Conservation (phyloP, 2,329 filamentous ascomycete species). For the Clarireedia hainanense region DNA sequence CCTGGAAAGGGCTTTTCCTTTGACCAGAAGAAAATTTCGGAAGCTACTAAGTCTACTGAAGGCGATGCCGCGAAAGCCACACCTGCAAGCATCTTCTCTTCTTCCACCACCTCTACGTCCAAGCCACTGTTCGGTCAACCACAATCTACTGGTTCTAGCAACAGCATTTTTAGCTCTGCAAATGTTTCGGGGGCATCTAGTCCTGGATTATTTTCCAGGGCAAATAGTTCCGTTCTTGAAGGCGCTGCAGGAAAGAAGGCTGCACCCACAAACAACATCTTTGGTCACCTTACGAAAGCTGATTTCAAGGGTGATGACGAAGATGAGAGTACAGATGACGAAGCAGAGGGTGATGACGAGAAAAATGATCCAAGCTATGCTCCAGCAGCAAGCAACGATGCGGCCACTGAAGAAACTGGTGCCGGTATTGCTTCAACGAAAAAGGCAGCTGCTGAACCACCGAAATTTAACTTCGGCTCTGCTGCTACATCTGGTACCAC, state of each 20-base stretch:
- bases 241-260: conserved; percentile 16
- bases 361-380: conserved; percentile 25
- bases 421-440: conserved; percentile 23
- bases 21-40: conserved; percentile 2
- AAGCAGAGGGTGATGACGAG: conserved; percentile 35
- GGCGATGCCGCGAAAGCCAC: conserved; percentile 1
- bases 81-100: background rate
- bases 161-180: conserved; percentile 18
- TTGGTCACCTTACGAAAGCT: conserved; percentile 50
- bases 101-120: background rate
- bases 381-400: conserved; percentile 14
- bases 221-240: conserved; percentile 23
- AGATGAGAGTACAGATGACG: conserved; percentile 35
- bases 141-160: conserved; percentile 28
- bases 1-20: conserved; percentile 15
- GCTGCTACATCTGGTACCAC: conserved; percentile 21
- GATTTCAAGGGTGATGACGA: conserved; percentile 34
- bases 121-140: conserved; percentile 28
- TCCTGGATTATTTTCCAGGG: conserved; percentile 18
- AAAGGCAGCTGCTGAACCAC: conserved; percentile 24
- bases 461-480: conserved; percentile 29
- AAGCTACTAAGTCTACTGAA: background rate
- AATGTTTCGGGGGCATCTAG: conserved; percentile 24
- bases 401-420: conserved; percentile 20
- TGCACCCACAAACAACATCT: conserved; percentile 41